These are phyloP conservation scores for Raphanus hybrid DNA, from an alignment of 441 rosid genomes.

Conservation along the genomic window DNA sequence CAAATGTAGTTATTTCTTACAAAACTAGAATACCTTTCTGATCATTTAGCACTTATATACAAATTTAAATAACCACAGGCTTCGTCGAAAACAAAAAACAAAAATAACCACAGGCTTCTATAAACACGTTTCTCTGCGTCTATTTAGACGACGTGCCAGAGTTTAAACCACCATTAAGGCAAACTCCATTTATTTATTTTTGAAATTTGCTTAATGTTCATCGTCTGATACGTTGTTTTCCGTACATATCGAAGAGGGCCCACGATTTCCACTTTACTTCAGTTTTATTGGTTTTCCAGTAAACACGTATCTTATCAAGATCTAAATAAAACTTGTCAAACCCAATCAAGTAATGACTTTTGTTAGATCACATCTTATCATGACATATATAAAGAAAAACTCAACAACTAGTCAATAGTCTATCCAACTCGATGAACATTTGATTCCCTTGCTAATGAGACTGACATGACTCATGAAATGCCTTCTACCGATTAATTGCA, in stretches of 20 bases:
- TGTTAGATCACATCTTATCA: slow-evolving; percentile 5
- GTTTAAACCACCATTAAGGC: slow-evolving; percentile 21
- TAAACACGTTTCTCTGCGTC: not conserved
- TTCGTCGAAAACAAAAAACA: no score
- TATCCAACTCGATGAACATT: slow-evolving; percentile 12
- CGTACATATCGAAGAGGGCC: slow-evolving; percentile 35
- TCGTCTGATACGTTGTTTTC: slow-evolving; percentile 20
- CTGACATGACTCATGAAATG: slow-evolving; percentile 7
- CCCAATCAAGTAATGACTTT: slow-evolving; percentile 19
- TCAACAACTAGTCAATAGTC: slow-evolving; percentile 14
- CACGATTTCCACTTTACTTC: slow-evolving; percentile 32
- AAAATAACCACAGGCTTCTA: not conserved
- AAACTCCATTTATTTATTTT: slow-evolving; percentile 8
- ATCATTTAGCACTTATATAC: not conserved
- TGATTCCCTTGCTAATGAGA: not conserved
- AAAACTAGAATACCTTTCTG: slow-evolving; percentile 9
- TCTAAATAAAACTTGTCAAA: not conserved
- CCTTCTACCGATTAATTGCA: not conserved
- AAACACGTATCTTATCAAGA: slow-evolving; percentile 27
- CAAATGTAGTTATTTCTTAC: not conserved
- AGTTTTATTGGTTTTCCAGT: slow-evolving; percentile 29
- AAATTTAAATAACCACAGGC: no score
- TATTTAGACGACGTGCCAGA: slow-evolving; percentile 23
- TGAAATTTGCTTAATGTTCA: slow-evolving; percentile 18
- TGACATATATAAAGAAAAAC: not conserved